phyloP scores from a whole-genome alignment of 1,139 yeast species.

The Candida sp. region DNA sequence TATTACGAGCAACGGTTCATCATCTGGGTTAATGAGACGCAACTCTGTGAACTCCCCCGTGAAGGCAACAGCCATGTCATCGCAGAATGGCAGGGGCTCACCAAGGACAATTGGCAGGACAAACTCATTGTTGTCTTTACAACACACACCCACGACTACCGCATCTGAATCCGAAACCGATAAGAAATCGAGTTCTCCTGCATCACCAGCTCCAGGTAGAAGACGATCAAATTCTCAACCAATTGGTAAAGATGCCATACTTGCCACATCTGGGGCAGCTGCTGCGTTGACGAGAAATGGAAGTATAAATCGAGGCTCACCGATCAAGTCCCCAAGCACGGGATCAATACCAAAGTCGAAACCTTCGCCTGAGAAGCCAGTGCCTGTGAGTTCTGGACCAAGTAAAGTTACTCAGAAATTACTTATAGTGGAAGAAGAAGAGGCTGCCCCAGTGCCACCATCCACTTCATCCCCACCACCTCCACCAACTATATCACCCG shows the following conservation, averaged over 20 bases:
- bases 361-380: not conserved
- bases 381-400: conserved; percentile 13
- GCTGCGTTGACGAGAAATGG: conserved; percentile 31
- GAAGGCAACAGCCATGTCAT: conserved; percentile 17
- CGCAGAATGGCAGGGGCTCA: conserved; percentile 15
- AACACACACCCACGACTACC: conserved; percentile 20
- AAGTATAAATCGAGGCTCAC: conserved; percentile 8
- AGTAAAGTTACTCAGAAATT: conserved; percentile 18
- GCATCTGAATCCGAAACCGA: conserved; percentile 14
- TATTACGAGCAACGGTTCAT: conserved; percentile 20
- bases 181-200: conserved; percentile 12
- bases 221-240: conserved; percentile 48
- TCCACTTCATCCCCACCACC: not conserved
- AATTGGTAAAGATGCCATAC: conserved; percentile 17
- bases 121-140: conserved; percentile 30
- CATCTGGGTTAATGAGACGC: conserved; percentile 16
- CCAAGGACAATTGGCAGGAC: conserved; percentile 22
- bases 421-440: conserved; percentile 30
- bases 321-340: conserved; percentile 7
- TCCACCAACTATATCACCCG: not conserved
- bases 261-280: conserved; percentile 41
- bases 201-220: conserved; percentile 8
- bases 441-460: conserved; percentile 15
- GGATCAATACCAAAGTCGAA: conserved; percentile 3
- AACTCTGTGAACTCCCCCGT: conserved; percentile 24